These are phyloP conservation scores for Claviceps humidiphila DNA, from an alignment of 2,329 filamentous ascomycete species.

Conservation along the genomic window DNA sequence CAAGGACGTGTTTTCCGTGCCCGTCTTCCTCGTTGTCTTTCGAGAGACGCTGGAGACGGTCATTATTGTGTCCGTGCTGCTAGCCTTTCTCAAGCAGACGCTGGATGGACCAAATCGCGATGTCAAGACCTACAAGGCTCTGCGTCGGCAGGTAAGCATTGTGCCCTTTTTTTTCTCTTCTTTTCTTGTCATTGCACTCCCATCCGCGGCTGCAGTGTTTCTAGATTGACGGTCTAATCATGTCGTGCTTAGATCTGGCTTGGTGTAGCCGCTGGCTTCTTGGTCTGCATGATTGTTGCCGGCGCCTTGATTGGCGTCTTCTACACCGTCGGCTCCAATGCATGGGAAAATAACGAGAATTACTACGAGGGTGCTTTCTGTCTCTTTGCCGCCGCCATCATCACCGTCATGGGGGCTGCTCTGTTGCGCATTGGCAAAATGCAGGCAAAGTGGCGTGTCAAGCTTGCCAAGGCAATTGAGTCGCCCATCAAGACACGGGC, in stretches of 20 bases:
- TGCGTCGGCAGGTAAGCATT: constrained; percentile 46
- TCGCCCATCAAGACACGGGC: constrained; percentile 31
- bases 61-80: constrained; percentile 76
- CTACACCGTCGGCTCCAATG: constrained; percentile 51
- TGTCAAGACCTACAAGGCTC: constrained; percentile 48
- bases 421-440: constrained; percentile 72
- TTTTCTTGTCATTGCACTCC: background rate
- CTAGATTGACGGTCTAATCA: too few relatives aligned
- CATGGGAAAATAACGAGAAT: constrained; percentile 56
- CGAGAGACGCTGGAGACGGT: constrained; percentile 72
- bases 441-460: constrained; percentile 77
- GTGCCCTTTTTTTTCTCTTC: background rate
- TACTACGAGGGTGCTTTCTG: constrained; percentile 73
- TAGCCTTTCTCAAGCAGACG: constrained; percentile 75
- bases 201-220: too few relatives aligned
- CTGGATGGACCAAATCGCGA: constrained; percentile 52
- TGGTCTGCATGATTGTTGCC: constrained; percentile 53
- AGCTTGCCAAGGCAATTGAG: constrained; percentile 60
- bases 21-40: constrained; percentile 84
- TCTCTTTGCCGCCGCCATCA: constrained; percentile 64
- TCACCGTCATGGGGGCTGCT: constrained; percentile 67
- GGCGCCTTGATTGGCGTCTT: constrained; percentile 59
- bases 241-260: constrained; percentile 36
- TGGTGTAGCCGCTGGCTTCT: constrained; percentile 47
- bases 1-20: constrained; percentile 60